Conservation (phyloP, 2,329 filamentous ascomycete species). For the Talaromyces marneffei region DNA sequence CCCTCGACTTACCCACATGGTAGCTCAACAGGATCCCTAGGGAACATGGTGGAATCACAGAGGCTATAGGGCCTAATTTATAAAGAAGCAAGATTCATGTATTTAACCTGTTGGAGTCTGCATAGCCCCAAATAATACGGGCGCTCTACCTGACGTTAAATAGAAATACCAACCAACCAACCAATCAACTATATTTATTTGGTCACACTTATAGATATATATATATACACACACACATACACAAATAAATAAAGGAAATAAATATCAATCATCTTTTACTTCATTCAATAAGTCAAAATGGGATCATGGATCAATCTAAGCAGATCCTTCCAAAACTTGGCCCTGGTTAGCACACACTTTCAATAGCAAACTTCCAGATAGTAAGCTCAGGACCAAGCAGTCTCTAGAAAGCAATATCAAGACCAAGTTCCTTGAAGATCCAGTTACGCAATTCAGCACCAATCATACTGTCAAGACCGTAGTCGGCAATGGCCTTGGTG, state of each 20-base stretch:
- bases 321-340: background rate
- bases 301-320: background rate
- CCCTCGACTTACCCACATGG: no score
- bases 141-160: no score
- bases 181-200: no score
- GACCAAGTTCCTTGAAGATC: conserved; percentile 17
- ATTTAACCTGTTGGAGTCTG: no score
- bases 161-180: no score
- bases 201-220: no score
- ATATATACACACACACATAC: background rate
- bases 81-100: no score
- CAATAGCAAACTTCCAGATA: conserved; percentile 6
- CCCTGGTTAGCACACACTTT: background rate
- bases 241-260: conserved; percentile 1
- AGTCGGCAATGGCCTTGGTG: conserved; percentile 6
- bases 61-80: no score
- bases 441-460: conserved; percentile 22
- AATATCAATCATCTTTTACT: background rate
- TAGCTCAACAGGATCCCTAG: no score
- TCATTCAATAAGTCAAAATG: background rate
- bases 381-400: conserved; percentile 1
- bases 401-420: conserved; percentile 19
- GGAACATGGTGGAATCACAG: no score
- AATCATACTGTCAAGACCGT: conserved; percentile 24
- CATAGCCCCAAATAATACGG: no score